These are phyloP conservation scores for Penicillium longicatenatum DNA, from an alignment of 495 filamentous ascomycete genomes.

Conservation along the genomic window DNA sequence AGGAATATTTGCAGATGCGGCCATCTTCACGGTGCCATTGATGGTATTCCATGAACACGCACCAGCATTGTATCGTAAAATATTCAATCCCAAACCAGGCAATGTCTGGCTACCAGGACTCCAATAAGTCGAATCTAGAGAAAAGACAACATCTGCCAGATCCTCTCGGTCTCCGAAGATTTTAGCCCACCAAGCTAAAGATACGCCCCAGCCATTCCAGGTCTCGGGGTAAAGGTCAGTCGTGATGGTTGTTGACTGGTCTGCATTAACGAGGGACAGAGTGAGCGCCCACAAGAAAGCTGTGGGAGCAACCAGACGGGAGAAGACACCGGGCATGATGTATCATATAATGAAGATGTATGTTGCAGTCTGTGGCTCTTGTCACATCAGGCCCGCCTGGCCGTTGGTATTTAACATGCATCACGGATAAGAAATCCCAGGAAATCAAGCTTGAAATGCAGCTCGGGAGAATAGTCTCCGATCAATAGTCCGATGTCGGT, in stretches of 20 bases:
- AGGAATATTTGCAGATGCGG: conserved; percentile 13
- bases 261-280: conserved; percentile 1
- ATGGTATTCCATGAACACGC: conserved; percentile 17
- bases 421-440: neutral
- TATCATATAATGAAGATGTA: neutral
- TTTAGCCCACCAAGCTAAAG: conserved; percentile 22
- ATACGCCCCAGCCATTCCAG: conserved; percentile 18
- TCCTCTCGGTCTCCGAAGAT: conserved; percentile 14
- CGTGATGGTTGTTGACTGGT: conserved; percentile 12
- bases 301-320: neutral
- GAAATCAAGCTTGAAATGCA: neutral
- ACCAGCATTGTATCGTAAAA: conserved; percentile 18
- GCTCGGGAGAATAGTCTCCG: neutral
- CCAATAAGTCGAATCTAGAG: conserved; percentile 12
- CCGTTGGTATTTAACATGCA: neutral
- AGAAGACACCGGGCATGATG: conserved; percentile 5
- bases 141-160: conserved; percentile 17
- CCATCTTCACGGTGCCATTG: conserved; percentile 13
- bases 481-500: neutral
- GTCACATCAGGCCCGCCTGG: neutral
- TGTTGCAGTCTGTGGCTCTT: neutral
- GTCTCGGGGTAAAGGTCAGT: conserved; percentile 6
- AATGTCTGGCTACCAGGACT: conserved; percentile 4
- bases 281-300: conserved; percentile 2
- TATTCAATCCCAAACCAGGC: conserved; percentile 17